A percentile compares a stretch with the other conserved stretches of the same genome.
These are phyloP conservation scores for Orbilia oligospora DNA, from an alignment of 2,329 filamentous ascomycete genomes.

Conservation along the genomic window DNA sequence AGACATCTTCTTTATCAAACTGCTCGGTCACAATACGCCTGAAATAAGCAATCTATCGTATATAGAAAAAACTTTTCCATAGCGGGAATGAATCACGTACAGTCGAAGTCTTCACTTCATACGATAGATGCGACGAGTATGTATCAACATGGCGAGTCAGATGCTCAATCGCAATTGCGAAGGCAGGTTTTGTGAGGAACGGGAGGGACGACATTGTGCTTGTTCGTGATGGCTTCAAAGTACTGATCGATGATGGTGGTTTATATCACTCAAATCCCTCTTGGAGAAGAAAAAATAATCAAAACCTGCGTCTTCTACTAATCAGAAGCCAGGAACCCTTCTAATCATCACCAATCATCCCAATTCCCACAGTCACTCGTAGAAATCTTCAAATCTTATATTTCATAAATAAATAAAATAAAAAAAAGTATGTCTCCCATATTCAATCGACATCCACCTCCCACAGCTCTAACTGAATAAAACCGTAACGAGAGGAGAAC, in stretches of 20 bases:
- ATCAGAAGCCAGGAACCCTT: background rate
- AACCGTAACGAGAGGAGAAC: conserved; percentile 60
- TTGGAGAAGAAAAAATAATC: no score
- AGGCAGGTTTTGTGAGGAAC: conserved; percentile 40
- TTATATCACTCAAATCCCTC: conserved; percentile 5
- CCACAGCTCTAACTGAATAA: conserved; percentile 61
- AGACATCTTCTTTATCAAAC: conserved; percentile 50
- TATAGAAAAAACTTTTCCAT: background rate
- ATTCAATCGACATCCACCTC: conserved; percentile 60
- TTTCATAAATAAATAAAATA: no score
- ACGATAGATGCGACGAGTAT: conserved; percentile 25
- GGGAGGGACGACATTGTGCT: background rate
- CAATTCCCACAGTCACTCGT: background rate
- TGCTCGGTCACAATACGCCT: background rate
- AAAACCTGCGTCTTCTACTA: conserved; percentile 4
- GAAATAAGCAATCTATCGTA: background rate
- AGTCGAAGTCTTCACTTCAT: conserved; percentile 42
- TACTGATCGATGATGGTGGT: background rate
- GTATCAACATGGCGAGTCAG: conserved; percentile 35
- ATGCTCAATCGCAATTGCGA: conserved; percentile 34
- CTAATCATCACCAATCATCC: background rate
- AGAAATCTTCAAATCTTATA: background rate
- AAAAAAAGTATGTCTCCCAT: conserved; percentile 52
- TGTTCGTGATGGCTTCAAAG: background rate
- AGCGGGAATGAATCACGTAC: conserved; percentile 25